Percentiles rank a stretch among this genome's conserved stretches.
Evolutionary conservation across 2,329 filamentous ascomycete genomes (phyloP).

Genomic region (Fusarium annulatum): DNA sequence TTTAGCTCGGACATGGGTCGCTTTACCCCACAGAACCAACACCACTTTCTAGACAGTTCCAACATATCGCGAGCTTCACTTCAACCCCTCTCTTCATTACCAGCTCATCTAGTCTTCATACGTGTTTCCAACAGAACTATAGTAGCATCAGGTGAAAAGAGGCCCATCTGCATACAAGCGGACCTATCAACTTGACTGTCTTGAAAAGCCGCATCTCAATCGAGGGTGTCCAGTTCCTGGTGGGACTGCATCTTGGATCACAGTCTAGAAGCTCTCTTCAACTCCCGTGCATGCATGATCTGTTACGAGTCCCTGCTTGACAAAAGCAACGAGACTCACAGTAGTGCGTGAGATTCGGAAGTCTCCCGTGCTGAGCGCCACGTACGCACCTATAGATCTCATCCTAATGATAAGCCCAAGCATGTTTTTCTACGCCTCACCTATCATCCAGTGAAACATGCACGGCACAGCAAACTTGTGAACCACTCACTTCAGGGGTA

Average conservation of each 20-base stretch:
- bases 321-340: neutral
- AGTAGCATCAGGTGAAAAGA: neutral
- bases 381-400: neutral
- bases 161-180: slow-evolving; percentile 35
- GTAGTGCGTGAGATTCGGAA: slow-evolving; percentile 28
- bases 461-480: slow-evolving; percentile 24
- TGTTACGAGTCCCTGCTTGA: slow-evolving; percentile 6
- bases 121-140: neutral
- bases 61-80: slow-evolving; percentile 44
- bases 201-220: slow-evolving; percentile 1
- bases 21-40: slow-evolving; percentile 45
- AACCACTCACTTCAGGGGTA: slow-evolving; percentile 39
- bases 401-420: slow-evolving; percentile 32
- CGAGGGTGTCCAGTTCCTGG: slow-evolving; percentile 19
- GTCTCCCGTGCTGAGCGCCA: slow-evolving; percentile 26
- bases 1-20: slow-evolving; percentile 18
- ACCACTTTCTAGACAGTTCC: slow-evolving; percentile 35
- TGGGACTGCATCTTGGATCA: slow-evolving; percentile 21
- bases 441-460: slow-evolving; percentile 11
- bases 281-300: slow-evolving; percentile 40
- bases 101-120: neutral
- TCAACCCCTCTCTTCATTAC: neutral
- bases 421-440: slow-evolving; percentile 6
- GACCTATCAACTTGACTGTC: slow-evolving; percentile 32
- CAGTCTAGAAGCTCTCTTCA: slow-evolving; percentile 14